A percentile compares a stretch with the other conserved stretches of the same genome.
Conservation (phyloP, 192 early-diverging fungal species). For the Mortierella claussenii region DNA sequence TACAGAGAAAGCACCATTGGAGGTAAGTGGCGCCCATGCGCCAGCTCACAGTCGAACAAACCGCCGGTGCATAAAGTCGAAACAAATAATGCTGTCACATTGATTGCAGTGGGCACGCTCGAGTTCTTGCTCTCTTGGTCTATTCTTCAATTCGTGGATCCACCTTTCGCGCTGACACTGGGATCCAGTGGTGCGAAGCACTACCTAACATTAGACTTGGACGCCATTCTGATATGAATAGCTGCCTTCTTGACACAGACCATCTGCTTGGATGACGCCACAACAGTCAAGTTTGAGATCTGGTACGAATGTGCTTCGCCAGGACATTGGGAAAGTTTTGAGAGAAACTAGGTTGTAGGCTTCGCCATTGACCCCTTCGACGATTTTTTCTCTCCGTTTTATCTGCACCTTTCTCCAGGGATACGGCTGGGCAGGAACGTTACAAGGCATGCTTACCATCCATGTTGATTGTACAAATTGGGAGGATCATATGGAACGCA, state of each 20-base stretch:
- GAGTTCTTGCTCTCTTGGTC: neutral
- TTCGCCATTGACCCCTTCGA: too few species aligned
- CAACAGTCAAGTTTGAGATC: conserved; percentile 94
- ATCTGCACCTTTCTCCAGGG: conserved; percentile 55
- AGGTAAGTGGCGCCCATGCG: conserved; percentile 49
- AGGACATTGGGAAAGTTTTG: too few species aligned
- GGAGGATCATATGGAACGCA: too few species aligned
- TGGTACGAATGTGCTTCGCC: conserved; percentile 74
- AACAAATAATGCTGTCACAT: conserved; percentile 21
- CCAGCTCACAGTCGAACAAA: neutral
- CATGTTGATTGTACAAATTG: too few species aligned
- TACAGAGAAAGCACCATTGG: conserved; percentile 95
- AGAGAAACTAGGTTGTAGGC: too few species aligned
- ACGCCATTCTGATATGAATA: conserved; percentile 18
- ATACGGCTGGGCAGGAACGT: conserved; percentile 79
- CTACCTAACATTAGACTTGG: neutral
- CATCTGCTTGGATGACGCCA: conserved; percentile 85
- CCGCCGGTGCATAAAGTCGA: conserved; percentile 9
- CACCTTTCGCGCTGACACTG: neutral
- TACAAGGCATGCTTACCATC: conserved; percentile 63
- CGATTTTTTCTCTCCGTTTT: too few species aligned
- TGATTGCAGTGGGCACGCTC: neutral
- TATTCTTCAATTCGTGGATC: neutral
- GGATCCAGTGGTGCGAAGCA: neutral
- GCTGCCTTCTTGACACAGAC: conserved; percentile 84